Evolutionary conservation across 345 rosid species (phyloP).

Genomic region (Passiflora organensis): DNA sequence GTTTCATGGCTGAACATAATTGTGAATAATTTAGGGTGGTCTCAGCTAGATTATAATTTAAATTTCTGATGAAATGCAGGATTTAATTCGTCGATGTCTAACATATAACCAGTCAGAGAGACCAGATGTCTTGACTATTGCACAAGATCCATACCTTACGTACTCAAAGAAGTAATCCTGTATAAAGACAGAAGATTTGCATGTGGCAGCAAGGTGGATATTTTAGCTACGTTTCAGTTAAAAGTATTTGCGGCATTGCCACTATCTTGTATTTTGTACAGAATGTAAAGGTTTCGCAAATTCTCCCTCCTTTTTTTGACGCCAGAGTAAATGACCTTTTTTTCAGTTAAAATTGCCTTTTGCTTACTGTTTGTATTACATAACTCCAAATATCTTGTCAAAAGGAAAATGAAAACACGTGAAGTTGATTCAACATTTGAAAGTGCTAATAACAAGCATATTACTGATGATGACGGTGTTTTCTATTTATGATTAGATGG

Average conservation of each 20-base stretch:
- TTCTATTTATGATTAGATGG: too few relatives aligned
- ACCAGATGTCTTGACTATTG: slow-evolving; percentile 78
- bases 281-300: slow-evolving; percentile 33
- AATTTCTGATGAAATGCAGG: slow-evolving; percentile 39
- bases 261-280: slow-evolving; percentile 46
- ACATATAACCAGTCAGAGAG: slow-evolving; percentile 86
- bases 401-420: too few relatives aligned
- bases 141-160: slow-evolving; percentile 81
- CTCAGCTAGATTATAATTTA: background rate
- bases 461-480: too few relatives aligned
- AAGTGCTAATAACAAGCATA: too few relatives aligned
- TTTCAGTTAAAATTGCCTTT: too few relatives aligned
- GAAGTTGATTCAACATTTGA: too few relatives aligned
- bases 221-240: slow-evolving; percentile 12
- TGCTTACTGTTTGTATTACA: too few relatives aligned
- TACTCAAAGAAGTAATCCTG: slow-evolving; percentile 50
- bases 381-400: too few relatives aligned
- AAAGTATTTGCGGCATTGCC: slow-evolving; percentile 10
- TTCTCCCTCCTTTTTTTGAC: slow-evolving; percentile 6
- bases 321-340: too few relatives aligned
- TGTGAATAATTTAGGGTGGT: background rate
- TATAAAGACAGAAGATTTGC: slow-evolving; percentile 21
- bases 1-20: background rate
- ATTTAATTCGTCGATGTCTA: slow-evolving; percentile 82
- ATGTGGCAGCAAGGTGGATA: slow-evolving; percentile 13